Evolutionary conservation across 768 basidiomycete species (phyloP).

Genomic region (Xerocomellus dryophilus): DNA sequence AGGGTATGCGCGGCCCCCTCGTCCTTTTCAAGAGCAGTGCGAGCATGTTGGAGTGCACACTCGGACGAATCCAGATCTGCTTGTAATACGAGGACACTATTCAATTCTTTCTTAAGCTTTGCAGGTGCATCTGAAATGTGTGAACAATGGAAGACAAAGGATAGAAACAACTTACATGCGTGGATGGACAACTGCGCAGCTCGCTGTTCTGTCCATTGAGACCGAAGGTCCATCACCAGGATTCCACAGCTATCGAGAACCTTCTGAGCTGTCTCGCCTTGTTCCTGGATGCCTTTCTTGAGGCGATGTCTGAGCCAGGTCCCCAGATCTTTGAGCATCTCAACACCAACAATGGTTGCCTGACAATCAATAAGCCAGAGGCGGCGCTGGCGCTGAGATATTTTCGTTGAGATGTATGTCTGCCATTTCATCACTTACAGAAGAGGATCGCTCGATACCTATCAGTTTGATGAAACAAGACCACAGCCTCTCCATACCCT

Average conservation of each 20-base stretch:
- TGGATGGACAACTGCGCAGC: background rate
- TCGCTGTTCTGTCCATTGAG: background rate
- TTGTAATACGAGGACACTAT: constrained; percentile 32
- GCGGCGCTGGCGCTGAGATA: background rate
- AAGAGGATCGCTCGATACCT: constrained; percentile 28
- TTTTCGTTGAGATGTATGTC: background rate
- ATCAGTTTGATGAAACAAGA: constrained; percentile 35
- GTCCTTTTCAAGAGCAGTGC: constrained; percentile 4
- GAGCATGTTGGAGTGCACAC: constrained; percentile 16
- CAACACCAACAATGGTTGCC: background rate
- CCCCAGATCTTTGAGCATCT: background rate
- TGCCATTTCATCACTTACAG: constrained; percentile 22
- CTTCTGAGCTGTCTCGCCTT: background rate
- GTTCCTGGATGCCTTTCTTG: background rate
- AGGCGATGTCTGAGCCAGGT: background rate
- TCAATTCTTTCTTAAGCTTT: constrained; percentile 33
- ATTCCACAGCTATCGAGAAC: background rate
- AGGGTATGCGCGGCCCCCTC: background rate
- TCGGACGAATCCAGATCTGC: constrained; percentile 29
- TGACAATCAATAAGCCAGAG: background rate
- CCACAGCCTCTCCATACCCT: constrained; percentile 31
- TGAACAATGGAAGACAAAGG: background rate
- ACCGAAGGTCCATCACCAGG: background rate
- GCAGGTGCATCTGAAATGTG: constrained; percentile 26
- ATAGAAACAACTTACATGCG: background rate